Percentiles rank a stretch among this genome's conserved stretches.
phyloP scores from a whole-genome alignment of 1,284 basidiomycete species.

The Coniferiporia weirii region DNA sequence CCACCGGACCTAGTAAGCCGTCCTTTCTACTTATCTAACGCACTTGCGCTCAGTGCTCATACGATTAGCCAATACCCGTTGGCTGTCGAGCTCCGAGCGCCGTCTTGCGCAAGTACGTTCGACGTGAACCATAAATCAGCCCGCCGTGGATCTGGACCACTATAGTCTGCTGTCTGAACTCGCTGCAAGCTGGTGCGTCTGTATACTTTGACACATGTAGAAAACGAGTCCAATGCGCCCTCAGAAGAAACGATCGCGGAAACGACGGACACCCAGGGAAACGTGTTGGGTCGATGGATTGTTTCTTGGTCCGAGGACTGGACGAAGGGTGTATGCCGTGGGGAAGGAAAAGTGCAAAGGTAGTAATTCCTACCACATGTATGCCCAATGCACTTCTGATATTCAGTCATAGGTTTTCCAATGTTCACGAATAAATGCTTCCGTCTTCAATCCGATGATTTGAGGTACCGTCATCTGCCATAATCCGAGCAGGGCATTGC shows the following conservation, averaged over 20 bases:
- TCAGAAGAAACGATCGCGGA: conserved; percentile 74
- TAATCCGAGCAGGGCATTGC: no score
- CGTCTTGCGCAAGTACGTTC: conserved; percentile 33
- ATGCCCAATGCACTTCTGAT: no score
- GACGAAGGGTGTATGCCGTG: conserved; percentile 48
- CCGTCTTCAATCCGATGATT: conserved; percentile 20
- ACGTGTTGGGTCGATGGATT: conserved; percentile 69
- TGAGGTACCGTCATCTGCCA: not conserved
- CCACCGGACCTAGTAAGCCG: conserved; percentile 24
- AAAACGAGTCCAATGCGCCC: conserved; percentile 37
- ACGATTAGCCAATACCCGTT: conserved; percentile 34
- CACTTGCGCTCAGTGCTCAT: not conserved
- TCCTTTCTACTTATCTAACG: not conserved
- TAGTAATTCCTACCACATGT: conserved; percentile 24
- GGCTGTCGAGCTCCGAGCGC: conserved; percentile 37
- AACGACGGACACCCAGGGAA: conserved; percentile 56
- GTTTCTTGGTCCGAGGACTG: conserved; percentile 68
- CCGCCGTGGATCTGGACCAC: conserved; percentile 26
- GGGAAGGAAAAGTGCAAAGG: conserved; percentile 58
- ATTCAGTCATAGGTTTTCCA: no score
- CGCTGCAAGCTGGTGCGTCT: conserved; percentile 31
- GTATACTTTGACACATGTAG: not conserved
- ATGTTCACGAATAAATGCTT: conserved; percentile 51
- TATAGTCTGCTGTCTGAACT: conserved; percentile 29
- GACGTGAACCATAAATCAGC: conserved; percentile 11